Percentiles rank a stretch among this genome's conserved stretches.
phyloP scores from a whole-genome alignment of 331 rosid genomes.

The Arachis monticola region DNA sequence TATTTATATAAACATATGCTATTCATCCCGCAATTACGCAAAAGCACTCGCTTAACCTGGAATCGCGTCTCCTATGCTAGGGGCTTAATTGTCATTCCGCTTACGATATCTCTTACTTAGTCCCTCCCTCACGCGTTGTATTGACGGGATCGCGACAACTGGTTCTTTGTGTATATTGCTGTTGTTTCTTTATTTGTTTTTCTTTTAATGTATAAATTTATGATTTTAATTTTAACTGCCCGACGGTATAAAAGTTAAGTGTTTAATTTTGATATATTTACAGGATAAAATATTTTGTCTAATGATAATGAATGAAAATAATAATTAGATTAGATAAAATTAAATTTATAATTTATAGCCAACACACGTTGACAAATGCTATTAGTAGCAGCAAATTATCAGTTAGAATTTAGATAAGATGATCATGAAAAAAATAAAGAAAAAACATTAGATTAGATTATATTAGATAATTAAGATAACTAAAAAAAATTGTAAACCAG shows the following conservation, averaged over 20 bases:
- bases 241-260: no score
- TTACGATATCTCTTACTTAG: background rate
- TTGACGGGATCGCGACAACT: constrained; percentile 23
- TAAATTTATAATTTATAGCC: background rate
- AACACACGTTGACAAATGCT: background rate
- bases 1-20: background rate
- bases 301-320: no score
- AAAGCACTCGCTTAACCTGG: background rate
- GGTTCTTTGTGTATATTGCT: background rate
- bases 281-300: no score
- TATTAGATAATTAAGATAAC: no score
- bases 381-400: background rate
- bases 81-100: constrained; percentile 9
- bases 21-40: background rate
- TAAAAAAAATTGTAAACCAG: background rate
- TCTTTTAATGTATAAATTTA: background rate
- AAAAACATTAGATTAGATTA: no score
- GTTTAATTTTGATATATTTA: no score
- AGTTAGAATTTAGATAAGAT: no score
- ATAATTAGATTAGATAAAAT: no score
- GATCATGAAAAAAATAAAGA: no score
- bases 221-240: background rate
- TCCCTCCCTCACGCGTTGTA: constrained; percentile 33
- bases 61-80: no score
- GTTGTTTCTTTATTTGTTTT: background rate